These are phyloP conservation scores for Malassezia dermatis DNA, from an alignment of 1,284 basidiomycete species.

Conservation along the genomic window DNA sequence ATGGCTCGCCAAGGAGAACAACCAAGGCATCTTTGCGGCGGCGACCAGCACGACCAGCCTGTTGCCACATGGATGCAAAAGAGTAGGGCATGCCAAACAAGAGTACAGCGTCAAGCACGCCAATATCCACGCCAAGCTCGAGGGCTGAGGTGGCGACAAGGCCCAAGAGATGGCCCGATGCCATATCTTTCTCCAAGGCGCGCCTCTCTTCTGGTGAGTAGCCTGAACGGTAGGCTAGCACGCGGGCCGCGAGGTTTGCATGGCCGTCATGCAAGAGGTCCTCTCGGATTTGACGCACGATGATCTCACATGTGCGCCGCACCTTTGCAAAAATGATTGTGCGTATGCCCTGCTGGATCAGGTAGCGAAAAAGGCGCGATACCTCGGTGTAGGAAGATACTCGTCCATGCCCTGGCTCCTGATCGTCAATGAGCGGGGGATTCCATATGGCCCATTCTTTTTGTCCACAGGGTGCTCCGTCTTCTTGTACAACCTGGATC, in stretches of 20 bases:
- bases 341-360: constrained; percentile 70
- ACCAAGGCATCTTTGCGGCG: constrained; percentile 71
- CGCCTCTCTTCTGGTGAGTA: constrained; percentile 63
- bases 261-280: constrained; percentile 67
- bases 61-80: constrained; percentile 61
- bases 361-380: constrained; percentile 62
- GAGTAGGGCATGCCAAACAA: constrained; percentile 73
- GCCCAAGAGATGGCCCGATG: constrained; percentile 66
- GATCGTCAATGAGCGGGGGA: constrained; percentile 58
- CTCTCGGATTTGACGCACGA: constrained; percentile 67
- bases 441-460: constrained; percentile 56
- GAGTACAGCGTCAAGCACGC: constrained; percentile 73
- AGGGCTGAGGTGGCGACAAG: constrained; percentile 84
- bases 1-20: constrained; percentile 62
- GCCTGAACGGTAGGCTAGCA: constrained; percentile 75
- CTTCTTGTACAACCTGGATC: constrained; percentile 61
- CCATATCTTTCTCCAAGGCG: constrained; percentile 73
- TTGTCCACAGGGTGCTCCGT: constrained; percentile 69
- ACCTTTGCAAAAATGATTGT: constrained; percentile 83
- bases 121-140: constrained; percentile 83
- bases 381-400: constrained; percentile 63
- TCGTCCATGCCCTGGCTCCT: constrained; percentile 56
- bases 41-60: constrained; percentile 77
- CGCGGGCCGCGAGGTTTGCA: constrained; percentile 63
- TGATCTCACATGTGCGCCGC: constrained; percentile 68